Base-by-base conservation (phyloP, 176 grass and related monocot genomes). In the Luzula sylvatica region DNA sequence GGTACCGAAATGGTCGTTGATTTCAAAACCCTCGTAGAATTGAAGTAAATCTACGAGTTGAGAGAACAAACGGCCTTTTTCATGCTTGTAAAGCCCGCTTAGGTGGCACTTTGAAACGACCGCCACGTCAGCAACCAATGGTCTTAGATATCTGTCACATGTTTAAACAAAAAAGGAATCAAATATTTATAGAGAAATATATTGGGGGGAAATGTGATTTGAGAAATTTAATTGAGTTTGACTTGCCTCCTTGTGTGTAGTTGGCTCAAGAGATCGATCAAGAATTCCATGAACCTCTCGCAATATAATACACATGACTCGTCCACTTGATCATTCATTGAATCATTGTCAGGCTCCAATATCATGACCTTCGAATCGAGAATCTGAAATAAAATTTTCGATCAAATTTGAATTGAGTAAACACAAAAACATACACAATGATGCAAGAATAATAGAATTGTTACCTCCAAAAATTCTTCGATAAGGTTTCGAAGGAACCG, bases 201-300 rank as follows among this genome's bases (percentile, higher is more conserved):
- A 14, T 11, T 24, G 32, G 28, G 38, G 8, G 5, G 21, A 38
- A 17, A 41, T 67, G 18, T 53, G 14, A 40, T 67, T 53, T 16
- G 26, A 16, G 17, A 15, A 54, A 63, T 66, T 22, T 29, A 54
- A 63, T 66, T 22, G 32, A 47, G 71, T 18, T 1, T 56, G 21
- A 49, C 38, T 53, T 67, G 90, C 85, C 92, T 71, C 71, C 92
- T 90, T 30, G 92, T 98, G 50, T 84, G 92, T 46, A 98, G 78
- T 72, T 98, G 92, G 71, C 92, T 98, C 81, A 98, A 66, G 55
- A 98, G 76, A 85, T 98, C 92, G 58, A 98, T 98, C 72, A 98
- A 44, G 72, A 98, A 98, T 63, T 98, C 92, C 81, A 90, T 90
- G 73, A 98, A 98, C 65, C 92, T 82, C 69, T 98, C 92, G 14